Conservation (phyloP, 768 basidiomycete species). For the Leccinellum albellum region DNA sequence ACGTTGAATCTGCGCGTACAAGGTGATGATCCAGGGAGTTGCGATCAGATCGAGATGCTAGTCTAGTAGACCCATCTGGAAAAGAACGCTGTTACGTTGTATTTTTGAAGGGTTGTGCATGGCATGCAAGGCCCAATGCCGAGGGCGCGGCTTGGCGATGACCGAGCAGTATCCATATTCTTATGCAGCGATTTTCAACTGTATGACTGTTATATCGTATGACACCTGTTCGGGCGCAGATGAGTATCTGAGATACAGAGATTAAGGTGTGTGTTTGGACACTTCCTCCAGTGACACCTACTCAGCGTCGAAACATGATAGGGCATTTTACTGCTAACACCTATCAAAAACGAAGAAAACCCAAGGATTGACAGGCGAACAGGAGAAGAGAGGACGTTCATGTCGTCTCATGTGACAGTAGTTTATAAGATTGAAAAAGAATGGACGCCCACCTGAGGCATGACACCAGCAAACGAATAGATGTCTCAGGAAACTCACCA, state of each 20-base stretch:
- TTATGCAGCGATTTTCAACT: too few species aligned
- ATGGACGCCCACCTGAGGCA: constrained; percentile 16
- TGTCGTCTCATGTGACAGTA: neutral
- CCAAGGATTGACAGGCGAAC: neutral
- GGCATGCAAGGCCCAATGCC: too few species aligned
- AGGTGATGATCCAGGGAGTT: too few species aligned
- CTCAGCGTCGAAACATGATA: constrained; percentile 8
- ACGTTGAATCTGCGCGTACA: too few species aligned
- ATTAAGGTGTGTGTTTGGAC: constrained; percentile 7
- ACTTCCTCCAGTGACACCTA: neutral
- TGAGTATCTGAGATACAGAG: neutral
- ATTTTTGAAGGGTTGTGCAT: too few species aligned
- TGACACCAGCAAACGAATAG: constrained; percentile 27
- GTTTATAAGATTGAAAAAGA: neutral
- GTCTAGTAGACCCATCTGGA: too few species aligned
- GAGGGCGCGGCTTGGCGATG: too few species aligned
- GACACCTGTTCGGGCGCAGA: too few species aligned
- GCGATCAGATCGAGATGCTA: too few species aligned
- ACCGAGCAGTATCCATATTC: too few species aligned
- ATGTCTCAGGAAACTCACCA: constrained; percentile 30
- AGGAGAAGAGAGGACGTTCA: neutral
- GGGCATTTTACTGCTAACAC: constrained; percentile 18
- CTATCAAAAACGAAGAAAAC: neutral
- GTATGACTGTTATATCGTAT: too few species aligned
- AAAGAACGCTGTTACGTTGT: too few species aligned